Evolutionary conservation across 371 early-diverging fungal species (phyloP), one percentile per base, ranked within the genome.

Genomic region (Amoeboaphelidium occidentale): DNA sequence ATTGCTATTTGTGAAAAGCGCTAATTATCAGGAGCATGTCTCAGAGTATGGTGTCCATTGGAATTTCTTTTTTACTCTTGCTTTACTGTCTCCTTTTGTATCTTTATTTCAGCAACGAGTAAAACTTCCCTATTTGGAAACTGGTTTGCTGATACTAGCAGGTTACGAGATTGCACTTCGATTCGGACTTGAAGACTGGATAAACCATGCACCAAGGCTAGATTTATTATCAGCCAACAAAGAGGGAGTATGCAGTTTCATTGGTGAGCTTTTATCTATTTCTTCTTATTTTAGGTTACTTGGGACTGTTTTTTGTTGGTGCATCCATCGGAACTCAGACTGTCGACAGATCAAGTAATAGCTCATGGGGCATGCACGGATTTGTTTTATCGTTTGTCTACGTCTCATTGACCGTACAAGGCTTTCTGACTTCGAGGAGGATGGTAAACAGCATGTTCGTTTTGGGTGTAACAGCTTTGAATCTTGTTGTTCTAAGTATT

Each of bases 41-140:
- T 72, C 83, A 1, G 96, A 96, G 62, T 96, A 96, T 58, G 96
- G 96, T 22, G 71, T 86, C 44, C 96, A 96, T 55, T 96, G 96
- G 96, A 96, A 96, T 67, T 96, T 96, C 59, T 96, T 93, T 59
- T 71, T 88, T 51, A 93, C 96, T 0, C 70, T 96, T 13, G 89
- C 81, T 0, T 65, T 82, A 48, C 58, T 96, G 42, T 84, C 87
- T 3, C 63, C 84, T 17, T 70, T 80, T 21, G 56, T 59, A 12
- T 22, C 57, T n/a, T n/a, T n/a, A n/a, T n/a, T n/a, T n/a, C n/a
- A n/a, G n/a, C n/a, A n/a, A n/a, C n/a, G n/a, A n/a, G n/a, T n/a
- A n/a, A n/a, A n/a, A n/a, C n/a, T n/a, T n/a, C n/a, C n/a, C n/a
- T n/a, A n/a, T n/a, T n/a, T n/a, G n/a, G n/a, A n/a, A n/a, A n/a